A percentile compares a stretch with the other conserved stretches of the same genome.
phyloP scores from a whole-genome alignment of 73 alveolate species.

The Strombidium stylifer region DNA sequence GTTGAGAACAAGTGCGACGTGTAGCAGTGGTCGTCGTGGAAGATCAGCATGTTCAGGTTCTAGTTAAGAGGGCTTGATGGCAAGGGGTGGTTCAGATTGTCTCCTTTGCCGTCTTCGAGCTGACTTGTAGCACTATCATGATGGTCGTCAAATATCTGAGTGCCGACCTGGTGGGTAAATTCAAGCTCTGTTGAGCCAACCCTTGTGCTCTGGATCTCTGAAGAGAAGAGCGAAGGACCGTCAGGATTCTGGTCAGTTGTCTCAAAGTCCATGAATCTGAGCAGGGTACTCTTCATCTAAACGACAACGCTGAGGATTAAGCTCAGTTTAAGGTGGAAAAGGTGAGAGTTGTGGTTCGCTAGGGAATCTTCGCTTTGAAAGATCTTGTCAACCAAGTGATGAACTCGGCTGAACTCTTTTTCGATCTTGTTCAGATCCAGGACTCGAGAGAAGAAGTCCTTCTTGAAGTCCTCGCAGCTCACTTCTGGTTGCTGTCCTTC shows the following conservation, averaged over 20 bases:
- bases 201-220: too few species aligned
- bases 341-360: conserved; percentile 5
- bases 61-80: too few species aligned
- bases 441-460: conserved; percentile 10
- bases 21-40: conserved; percentile 2
- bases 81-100: too few species aligned
- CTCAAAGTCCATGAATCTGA: conserved; percentile 24
- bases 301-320: conserved; percentile 1
- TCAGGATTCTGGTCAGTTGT: not conserved
- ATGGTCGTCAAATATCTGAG: too few species aligned
- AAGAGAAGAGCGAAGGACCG: too few species aligned
- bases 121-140: too few species aligned
- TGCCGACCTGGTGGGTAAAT: too few species aligned
- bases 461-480: too few species aligned
- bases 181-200: too few species aligned
- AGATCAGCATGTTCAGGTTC: not conserved
- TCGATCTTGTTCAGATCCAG: conserved; percentile 19
- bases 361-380: conserved; percentile 8
- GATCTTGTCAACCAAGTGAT: conserved; percentile 14
- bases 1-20: not conserved
- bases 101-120: too few species aligned
- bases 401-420: conserved; percentile 10
- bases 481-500: too few species aligned
- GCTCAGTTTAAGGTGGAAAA: conserved; percentile 28
- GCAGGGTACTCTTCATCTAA: conserved; percentile 38